These are phyloP conservation scores for Cystofilobasidium bisporidii DNA, from an alignment of 768 basidiomycete genomes.

Conservation along the genomic window DNA sequence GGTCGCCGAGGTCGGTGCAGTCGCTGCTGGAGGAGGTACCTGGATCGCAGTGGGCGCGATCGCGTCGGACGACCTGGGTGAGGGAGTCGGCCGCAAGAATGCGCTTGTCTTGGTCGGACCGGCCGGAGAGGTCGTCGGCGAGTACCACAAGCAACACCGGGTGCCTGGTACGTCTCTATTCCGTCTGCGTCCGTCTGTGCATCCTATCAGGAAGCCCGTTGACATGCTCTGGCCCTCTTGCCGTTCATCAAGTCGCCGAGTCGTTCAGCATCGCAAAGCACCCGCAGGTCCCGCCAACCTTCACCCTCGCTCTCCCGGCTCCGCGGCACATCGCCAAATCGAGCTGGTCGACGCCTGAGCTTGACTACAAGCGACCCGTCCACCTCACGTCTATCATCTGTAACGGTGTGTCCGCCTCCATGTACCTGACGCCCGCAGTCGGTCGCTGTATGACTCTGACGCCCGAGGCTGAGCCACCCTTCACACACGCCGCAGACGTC, in stretches of 20 bases:
- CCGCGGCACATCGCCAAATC: slow-evolving; percentile 1
- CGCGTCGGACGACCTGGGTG: background rate
- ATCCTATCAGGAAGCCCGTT: too few relatives aligned
- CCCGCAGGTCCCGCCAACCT: background rate
- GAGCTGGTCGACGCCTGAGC: background rate
- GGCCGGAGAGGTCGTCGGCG: background rate
- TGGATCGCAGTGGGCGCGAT: slow-evolving; percentile 11
- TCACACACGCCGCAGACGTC: background rate
- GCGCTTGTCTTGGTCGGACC: slow-evolving; percentile 11
- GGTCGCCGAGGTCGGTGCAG: background rate
- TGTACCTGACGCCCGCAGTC: too few relatives aligned
- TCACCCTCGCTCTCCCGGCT: background rate
- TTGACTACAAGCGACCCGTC: background rate
- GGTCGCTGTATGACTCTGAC: too few relatives aligned
- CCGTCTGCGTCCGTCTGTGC: too few relatives aligned
- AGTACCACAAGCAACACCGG: slow-evolving; percentile 2
- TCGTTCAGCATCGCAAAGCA: slow-evolving; percentile 13
- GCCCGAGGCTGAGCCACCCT: background rate
- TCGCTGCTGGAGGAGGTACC: background rate
- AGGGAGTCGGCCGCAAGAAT: background rate
- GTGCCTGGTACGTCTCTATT: slow-evolving; percentile 8
- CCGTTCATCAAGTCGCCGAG: slow-evolving; percentile 25
- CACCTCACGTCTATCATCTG: slow-evolving; percentile 11
- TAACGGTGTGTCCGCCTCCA: slow-evolving; percentile 9
- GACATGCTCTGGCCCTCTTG: too few relatives aligned